Base-by-base conservation (phyloP, 345 rosid species). In the Crucihimalaya himalaica region DNA sequence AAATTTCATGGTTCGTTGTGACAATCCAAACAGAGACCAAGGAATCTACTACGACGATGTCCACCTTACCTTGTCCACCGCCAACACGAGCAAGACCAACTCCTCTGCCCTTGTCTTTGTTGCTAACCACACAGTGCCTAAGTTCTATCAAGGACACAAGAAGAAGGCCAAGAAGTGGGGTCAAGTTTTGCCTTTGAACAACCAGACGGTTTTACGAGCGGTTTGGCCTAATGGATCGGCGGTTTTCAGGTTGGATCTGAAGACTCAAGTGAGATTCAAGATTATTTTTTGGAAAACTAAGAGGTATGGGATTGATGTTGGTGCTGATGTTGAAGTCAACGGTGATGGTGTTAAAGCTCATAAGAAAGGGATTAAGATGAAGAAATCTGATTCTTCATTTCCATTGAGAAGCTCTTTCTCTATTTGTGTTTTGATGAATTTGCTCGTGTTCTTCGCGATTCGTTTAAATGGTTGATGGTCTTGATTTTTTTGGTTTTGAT, bases 1-100 rank as follows among this genome's bases (percentile, higher is more conserved):
- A 14, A 72, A 57, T 68, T 78, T 94, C 81, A 27, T 61, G 40
- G 45, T 94, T 2, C 71, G 63, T 67, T 85, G 87, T 3, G 79
- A 59, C 1, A 94, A 94, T 75, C 79, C 86, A 51, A 94, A 94
- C 86, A 84, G 60, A 46, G 90, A 87, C 54, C 87, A 89, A 64
- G 93, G 97, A 10, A 73, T 94, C 32, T 68, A 74, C 79, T 94
- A 94, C 63, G 96, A 88, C 47, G 51, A 72, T 1, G 75, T 94
- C 2, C 81, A 82, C 56, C 64, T 91, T 34, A 76, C 86, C 11
- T 68, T 84, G 16, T 81, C 27, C 62, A 80, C 75, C 71, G 37
- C 7, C 9, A 65, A 18, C 23, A 70, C 54, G 34, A 54, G n/a
- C 51, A 60, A 23, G 25, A 37, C 15, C 40, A 54, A 16, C 1